Evolutionary conservation across 31 red algal species (phyloP).

Genomic region (Odonthalia washingtoniensis): DNA sequence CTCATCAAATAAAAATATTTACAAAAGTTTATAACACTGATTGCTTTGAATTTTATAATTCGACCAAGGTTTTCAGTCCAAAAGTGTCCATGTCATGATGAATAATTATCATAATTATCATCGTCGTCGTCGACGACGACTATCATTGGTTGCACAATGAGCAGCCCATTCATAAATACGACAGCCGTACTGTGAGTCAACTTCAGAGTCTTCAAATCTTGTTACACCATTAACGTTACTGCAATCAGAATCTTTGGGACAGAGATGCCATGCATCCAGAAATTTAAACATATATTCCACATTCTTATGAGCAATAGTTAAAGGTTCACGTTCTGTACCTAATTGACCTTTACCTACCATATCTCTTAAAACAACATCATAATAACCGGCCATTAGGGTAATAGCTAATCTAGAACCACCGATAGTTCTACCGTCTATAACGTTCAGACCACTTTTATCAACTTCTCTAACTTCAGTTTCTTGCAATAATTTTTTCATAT

Average conservation of each 20-base stretch:
- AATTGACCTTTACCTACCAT: conserved; percentile 23
- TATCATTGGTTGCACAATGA: background rate
- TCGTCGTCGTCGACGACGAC: too few relatives aligned
- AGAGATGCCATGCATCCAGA: conserved; percentile 32
- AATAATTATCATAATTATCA: too few relatives aligned
- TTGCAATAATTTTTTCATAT: conserved; percentile 27
- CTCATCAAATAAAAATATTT: too few relatives aligned
- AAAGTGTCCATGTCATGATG: too few relatives aligned
- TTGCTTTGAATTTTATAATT: too few relatives aligned
- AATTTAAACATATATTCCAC: conserved; percentile 57
- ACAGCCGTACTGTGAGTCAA: background rate
- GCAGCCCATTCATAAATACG: background rate
- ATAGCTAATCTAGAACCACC: conserved; percentile 37
- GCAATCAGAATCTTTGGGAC: too few relatives aligned
- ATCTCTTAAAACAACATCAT: conserved; percentile 44
- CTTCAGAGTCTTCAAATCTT: too few relatives aligned
- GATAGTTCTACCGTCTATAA: conserved; percentile 22
- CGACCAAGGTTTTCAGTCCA: too few relatives aligned
- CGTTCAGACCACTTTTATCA: conserved; percentile 1
- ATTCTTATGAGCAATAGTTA: conserved; percentile 43
- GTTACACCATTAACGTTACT: too few relatives aligned
- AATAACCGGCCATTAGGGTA: conserved; percentile 45
- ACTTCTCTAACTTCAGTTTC: conserved; percentile 28
- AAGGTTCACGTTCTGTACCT: conserved; percentile 36
- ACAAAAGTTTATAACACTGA: too few relatives aligned